Conservation (phyloP, 2,329 filamentous ascomycete species). For the Phaeosphaeriaceae sp. region DNA sequence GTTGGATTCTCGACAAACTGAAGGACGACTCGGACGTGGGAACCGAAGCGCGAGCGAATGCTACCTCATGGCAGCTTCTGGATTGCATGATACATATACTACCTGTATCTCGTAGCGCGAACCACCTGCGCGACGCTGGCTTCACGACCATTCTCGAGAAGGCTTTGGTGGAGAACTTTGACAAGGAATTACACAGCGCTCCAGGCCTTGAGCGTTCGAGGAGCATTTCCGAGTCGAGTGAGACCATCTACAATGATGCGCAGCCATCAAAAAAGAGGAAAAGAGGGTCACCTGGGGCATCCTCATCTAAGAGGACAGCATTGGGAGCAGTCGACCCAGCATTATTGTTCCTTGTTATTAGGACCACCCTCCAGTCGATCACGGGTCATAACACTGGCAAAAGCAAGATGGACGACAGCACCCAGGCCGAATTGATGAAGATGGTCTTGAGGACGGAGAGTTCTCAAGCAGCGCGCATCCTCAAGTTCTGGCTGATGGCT, state of each 20-base stretch:
- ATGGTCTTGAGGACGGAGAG: constrained; percentile 45
- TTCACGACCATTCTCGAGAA: constrained; percentile 73
- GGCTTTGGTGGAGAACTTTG: constrained; percentile 65
- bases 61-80: constrained; percentile 66
- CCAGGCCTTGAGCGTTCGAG: constrained; percentile 5
- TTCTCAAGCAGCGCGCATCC: constrained; percentile 44
- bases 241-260: constrained; percentile 30
- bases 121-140: constrained; percentile 73
- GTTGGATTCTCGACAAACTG: constrained; percentile 71
- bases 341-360: constrained; percentile 34
- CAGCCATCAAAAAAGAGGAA: constrained; percentile 47
- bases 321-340: constrained; percentile 17
- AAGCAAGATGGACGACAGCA: constrained; percentile 23
- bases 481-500: constrained; percentile 45
- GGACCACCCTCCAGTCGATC: constrained; percentile 29
- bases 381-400: constrained; percentile 19
- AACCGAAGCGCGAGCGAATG: constrained; percentile 51
- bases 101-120: constrained; percentile 73
- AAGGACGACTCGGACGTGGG: constrained; percentile 50
- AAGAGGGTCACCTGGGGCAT: constrained; percentile 30
- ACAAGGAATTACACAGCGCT: constrained; percentile 10
- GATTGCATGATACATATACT: constrained; percentile 69
- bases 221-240: constrained; percentile 37
- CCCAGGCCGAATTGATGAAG: constrained; percentile 45
- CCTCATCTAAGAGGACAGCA: constrained; percentile 23